Evolutionary conservation across 345 rosid species (phyloP).

Genomic region (Brassica cretica): DNA sequence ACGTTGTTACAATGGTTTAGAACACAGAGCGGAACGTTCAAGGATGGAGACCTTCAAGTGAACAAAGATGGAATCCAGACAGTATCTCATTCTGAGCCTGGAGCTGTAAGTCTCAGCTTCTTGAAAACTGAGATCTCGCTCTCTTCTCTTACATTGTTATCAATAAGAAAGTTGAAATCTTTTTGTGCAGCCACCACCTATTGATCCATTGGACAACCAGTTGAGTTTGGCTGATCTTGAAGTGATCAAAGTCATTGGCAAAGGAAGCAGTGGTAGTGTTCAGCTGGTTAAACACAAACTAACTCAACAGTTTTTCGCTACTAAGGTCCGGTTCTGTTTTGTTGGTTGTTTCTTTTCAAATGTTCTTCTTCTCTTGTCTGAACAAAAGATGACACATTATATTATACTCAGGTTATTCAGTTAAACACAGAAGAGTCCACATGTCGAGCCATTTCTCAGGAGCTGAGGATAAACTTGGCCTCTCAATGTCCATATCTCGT

Average conservation of each 20-base stretch:
- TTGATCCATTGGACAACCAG: conserved; percentile 66
- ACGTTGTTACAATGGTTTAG: conserved; percentile 40
- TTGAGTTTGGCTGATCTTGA: conserved; percentile 72
- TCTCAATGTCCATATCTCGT: conserved; percentile 82
- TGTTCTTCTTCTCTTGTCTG: not conserved
- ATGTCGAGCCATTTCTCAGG: conserved; percentile 67
- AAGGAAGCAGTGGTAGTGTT: conserved; percentile 87
- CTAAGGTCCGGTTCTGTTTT: conserved; percentile 54
- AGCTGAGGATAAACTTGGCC: conserved; percentile 73
- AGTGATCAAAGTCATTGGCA: conserved; percentile 82
- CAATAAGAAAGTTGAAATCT: not conserved
- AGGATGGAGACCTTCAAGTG: conserved; percentile 90
- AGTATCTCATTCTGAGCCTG: conserved; percentile 49
- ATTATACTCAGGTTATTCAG: conserved; percentile 55
- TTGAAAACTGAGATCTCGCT: not conserved
- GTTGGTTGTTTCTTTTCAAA: not conserved
- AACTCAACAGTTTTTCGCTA: conserved; percentile 85
- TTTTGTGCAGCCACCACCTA: conserved; percentile 63
- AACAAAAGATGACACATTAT: not conserved
- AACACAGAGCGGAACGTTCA: conserved; percentile 84
- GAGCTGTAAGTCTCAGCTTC: conserved; percentile 52
- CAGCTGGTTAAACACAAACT: conserved; percentile 96
- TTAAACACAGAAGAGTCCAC: conserved; percentile 72
- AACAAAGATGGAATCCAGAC: conserved; percentile 84
- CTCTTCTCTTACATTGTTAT: conserved; percentile 1